A percentile compares a stretch with the other conserved stretches of the same genome.
Evolutionary conservation across 352 stramenopile genomes (phyloP).

Genomic region (Phytophthora aleatoria): DNA sequence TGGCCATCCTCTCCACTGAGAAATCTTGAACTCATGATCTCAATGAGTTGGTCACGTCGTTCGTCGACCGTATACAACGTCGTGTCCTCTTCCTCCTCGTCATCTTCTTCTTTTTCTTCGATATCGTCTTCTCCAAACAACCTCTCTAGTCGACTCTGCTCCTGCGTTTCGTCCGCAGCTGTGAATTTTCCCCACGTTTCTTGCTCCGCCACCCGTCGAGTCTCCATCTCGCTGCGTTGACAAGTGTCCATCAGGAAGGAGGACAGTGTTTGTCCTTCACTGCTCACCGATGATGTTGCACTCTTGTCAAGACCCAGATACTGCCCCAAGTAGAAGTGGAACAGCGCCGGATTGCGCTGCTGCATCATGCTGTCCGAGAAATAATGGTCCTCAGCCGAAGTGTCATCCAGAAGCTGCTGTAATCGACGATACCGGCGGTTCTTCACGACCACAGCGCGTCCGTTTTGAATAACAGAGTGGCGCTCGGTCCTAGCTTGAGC

Average conservation of each 20-base stretch:
- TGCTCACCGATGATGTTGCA: background rate
- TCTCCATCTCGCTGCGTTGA: conserved; percentile 74
- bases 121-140: conserved; percentile 43
- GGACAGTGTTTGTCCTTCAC: conserved; percentile 42
- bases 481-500: conserved; percentile 17
- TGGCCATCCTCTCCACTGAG: conserved; percentile 63
- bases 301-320: conserved; percentile 42
- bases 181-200: conserved; percentile 55
- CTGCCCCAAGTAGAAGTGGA: conserved; percentile 82
- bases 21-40: conserved; percentile 79
- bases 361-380: conserved; percentile 88
- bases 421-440: conserved; percentile 78
- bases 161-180: conserved; percentile 43
- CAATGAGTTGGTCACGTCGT: conserved; percentile 64
- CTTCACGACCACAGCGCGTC: conserved; percentile 39
- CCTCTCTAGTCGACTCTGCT: conserved; percentile 33
- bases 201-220: conserved; percentile 63
- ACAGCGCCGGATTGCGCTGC: conserved; percentile 78
- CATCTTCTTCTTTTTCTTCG: conserved; percentile 55
- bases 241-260: conserved; percentile 73
- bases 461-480: conserved; percentile 5
- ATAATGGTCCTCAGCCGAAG: conserved; percentile 46
- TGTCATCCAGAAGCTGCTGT: conserved; percentile 57
- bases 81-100: conserved; percentile 40
- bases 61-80: conserved; percentile 34